Evolutionary conservation across 495 filamentous ascomycete genomes (phyloP).

Genomic region (Astrocystis sublimbata): DNA sequence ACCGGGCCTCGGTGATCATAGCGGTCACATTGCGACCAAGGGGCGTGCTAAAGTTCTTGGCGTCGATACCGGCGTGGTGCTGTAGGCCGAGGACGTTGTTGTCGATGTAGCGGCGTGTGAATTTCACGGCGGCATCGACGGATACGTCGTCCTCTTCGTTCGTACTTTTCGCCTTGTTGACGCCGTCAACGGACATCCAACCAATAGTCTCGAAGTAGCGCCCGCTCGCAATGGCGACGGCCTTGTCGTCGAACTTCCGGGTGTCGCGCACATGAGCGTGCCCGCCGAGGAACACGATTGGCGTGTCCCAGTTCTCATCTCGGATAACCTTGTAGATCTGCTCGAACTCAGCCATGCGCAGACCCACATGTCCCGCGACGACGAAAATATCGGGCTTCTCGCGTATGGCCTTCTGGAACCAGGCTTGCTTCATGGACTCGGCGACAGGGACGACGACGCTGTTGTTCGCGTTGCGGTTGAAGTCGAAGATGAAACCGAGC

Average conservation of each 20-base stretch:
- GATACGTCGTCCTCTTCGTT: slow-evolving; percentile 9
- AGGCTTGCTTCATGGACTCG: slow-evolving; percentile 75
- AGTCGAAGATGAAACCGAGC: slow-evolving; percentile 94
- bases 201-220: slow-evolving; percentile 98
- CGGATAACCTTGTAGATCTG: slow-evolving; percentile 78
- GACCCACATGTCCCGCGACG: slow-evolving; percentile 82
- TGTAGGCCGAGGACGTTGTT: slow-evolving; percentile 87
- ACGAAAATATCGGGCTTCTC: slow-evolving; percentile 88
- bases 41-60: slow-evolving; percentile 72
- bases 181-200: slow-evolving; percentile 83
- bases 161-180: slow-evolving; percentile 48
- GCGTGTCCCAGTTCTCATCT: slow-evolving; percentile 70
- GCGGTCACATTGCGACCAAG: slow-evolving; percentile 71
- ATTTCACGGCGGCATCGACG: slow-evolving; percentile 48
- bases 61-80: slow-evolving; percentile 70
- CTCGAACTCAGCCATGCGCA: slow-evolving; percentile 75
- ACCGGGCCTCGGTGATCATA: slow-evolving; percentile 70
- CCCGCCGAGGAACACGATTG: slow-evolving; percentile 92
- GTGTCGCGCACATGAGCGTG: slow-evolving; percentile 91
- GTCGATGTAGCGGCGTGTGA: slow-evolving; percentile 85
- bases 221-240: slow-evolving; percentile 84
- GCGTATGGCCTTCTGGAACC: slow-evolving; percentile 85
- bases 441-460: slow-evolving; percentile 78
- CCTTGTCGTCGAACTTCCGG: slow-evolving; percentile 73
- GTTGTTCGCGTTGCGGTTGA: slow-evolving; percentile 84